phyloP scores from a whole-genome alignment of 2,329 filamentous ascomycete species.

The Amesomyces nigricolor region DNA sequence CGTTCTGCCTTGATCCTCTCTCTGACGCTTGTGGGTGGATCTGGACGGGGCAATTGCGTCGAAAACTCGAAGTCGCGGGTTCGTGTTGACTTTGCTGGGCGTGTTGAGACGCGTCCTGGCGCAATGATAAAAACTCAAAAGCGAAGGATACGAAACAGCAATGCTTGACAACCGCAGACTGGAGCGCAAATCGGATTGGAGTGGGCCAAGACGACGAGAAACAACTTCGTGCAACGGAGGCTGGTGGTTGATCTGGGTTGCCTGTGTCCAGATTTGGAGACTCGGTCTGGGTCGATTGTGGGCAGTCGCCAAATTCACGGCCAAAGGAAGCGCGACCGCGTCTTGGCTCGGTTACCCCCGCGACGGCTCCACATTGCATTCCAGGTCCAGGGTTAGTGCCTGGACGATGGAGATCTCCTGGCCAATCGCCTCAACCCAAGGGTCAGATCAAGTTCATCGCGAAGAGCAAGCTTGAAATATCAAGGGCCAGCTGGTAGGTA shows the following conservation, averaged over 20 bases:
- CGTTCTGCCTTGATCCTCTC: not conserved
- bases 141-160: constrained; percentile 7
- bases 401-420: too few species aligned
- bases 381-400: not conserved
- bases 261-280: not conserved
- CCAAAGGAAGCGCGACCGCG: constrained; percentile 24
- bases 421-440: too few species aligned
- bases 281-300: not conserved
- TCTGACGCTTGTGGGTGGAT: not conserved
- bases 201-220: not conserved
- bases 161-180: constrained; percentile 2
- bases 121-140: not conserved
- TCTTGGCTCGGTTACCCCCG: constrained; percentile 24
- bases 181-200: not conserved
- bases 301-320: constrained; percentile 10
- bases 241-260: constrained; percentile 1
- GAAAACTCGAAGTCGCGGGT: constrained; percentile 5
- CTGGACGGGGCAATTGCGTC: not conserved
- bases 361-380: constrained; percentile 18
- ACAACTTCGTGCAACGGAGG: not conserved
- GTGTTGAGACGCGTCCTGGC: constrained; percentile 7
- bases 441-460: too few species aligned
- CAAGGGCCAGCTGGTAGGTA: too few species aligned
- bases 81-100: constrained; percentile 1
- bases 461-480: too few species aligned